phyloP scores from a whole-genome alignment of 2,329 filamentous ascomycete species.

The Fusarium sp. region DNA sequence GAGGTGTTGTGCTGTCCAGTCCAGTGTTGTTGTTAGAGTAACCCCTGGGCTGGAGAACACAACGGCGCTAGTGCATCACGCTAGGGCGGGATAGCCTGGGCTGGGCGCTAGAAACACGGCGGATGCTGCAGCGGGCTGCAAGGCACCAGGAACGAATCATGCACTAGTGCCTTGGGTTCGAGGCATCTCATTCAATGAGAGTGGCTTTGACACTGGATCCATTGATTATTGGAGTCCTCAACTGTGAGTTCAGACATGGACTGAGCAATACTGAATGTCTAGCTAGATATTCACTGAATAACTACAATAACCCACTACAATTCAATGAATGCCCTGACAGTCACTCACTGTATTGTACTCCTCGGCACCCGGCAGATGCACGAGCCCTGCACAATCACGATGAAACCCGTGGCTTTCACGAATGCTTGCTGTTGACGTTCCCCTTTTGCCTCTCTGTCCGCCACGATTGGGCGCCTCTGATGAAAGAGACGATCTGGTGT shows the following conservation, averaged over 20 bases:
- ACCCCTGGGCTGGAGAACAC: slow-evolving; percentile 23
- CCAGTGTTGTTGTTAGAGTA: slow-evolving; percentile 22
- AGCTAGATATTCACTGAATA: slow-evolving; percentile 3
- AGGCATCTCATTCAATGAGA: slow-evolving; percentile 13
- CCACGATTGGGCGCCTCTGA: slow-evolving; percentile 18
- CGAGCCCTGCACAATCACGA: slow-evolving; percentile 15
- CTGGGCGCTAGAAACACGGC: slow-evolving; percentile 33
- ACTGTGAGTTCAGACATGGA: neutral
- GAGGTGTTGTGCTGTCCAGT: neutral
- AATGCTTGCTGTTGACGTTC: slow-evolving; percentile 12
- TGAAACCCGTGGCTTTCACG: slow-evolving; percentile 28
- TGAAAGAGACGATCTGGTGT: slow-evolving; percentile 10
- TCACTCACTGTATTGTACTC: neutral
- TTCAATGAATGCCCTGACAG: neutral
- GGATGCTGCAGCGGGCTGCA: slow-evolving; percentile 23
- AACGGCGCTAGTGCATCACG: slow-evolving; percentile 28
- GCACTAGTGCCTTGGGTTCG: slow-evolving; percentile 11
- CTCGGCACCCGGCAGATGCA: slow-evolving; percentile 29
- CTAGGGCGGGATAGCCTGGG: slow-evolving; percentile 20
- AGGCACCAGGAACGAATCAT: slow-evolving; percentile 41
- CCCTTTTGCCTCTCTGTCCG: slow-evolving; percentile 8
- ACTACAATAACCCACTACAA: neutral
- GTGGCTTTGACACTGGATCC: slow-evolving; percentile 4
- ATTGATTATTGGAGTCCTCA: slow-evolving; percentile 20
- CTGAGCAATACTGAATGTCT: neutral